Base-by-base conservation (phyloP, 495 filamentous ascomycete species). In the Podospora pseudoanserina region DNA sequence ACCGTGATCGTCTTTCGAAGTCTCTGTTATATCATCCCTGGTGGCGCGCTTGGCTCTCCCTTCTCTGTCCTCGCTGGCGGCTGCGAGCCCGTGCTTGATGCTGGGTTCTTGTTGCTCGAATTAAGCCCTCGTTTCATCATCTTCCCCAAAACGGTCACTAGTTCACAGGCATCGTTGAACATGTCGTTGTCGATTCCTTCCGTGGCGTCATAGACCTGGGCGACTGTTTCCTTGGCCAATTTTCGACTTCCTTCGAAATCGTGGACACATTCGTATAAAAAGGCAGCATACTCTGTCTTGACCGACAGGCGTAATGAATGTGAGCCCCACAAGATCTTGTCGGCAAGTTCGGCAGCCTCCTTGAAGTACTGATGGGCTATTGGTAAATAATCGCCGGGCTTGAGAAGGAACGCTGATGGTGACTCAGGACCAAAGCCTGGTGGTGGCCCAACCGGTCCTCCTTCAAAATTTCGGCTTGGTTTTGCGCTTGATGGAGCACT, bases 141-240 rank as follows among this genome's bases (percentile, higher is more conserved):
- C 76, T 87, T 90, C 5, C 90, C 89, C 13, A 93, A 76, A 0
- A 92, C 85, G 16, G 86, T 86, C 1, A 93, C 91, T 23, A 92
- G 82, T 72, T 91, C 89, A 54, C 90, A 90, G 0, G 90, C 88
- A 74, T 93, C 91, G 75, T 87, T 86, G 72, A 92, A 93, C 82
- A 90, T 91, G 68, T 94, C 92, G 72, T 97, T 93, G 64, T 94
- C 91, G 87, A 98, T 94, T 30, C 90, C 92, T 78, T 97, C 93
- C 62, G 89, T 86, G 11, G 92, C 91, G 63, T 92, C 91, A 75
- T 97, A 97, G 2, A 97, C 94, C 72, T 97, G 92, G 27, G 89
- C 87, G 63, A 98, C 93, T 39, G 94, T 92, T 49, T 87, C 85
- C 73, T 91, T 89, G 3, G 95, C 96, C 1, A 97, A 71, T 28